These are phyloP conservation scores for Bjerkandera adusta DNA, from an alignment of 1,284 basidiomycete genomes.

Conservation along the genomic window DNA sequence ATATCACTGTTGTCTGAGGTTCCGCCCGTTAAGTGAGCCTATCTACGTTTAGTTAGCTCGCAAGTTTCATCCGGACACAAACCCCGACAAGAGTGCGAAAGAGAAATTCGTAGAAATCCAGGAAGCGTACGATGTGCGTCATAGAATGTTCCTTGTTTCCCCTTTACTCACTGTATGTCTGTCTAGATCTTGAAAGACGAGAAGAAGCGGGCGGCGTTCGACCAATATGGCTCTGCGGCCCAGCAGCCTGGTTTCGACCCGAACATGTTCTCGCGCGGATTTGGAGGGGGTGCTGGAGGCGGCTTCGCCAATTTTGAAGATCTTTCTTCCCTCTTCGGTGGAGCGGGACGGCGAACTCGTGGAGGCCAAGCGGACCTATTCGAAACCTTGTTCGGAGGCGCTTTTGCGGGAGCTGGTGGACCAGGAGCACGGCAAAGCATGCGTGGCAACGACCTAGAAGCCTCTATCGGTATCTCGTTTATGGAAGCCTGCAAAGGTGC, in stretches of 20 bases:
- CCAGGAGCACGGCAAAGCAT: constrained; percentile 49
- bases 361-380: constrained; percentile 71
- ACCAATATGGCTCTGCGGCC: constrained; percentile 93
- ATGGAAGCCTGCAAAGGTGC: constrained; percentile 93
- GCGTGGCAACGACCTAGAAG: constrained; percentile 86
- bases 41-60: constrained; percentile 76
- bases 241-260: constrained; percentile 94
- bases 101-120: constrained; percentile 98
- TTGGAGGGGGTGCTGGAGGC: constrained; percentile 53
- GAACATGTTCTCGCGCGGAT: constrained; percentile 60
- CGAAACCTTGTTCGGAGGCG: constrained; percentile 84
- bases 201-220: constrained; percentile 90
- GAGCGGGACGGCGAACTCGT: constrained; percentile 41
- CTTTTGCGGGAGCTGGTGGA: constrained; percentile 74
- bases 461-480: constrained; percentile 78
- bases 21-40: constrained; percentile 4
- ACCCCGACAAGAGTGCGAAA: constrained; percentile 88
- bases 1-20: not conserved
- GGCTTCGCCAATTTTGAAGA: constrained; percentile 69
- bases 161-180: constrained; percentile 16
- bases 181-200: constrained; percentile 88
- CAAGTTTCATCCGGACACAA: constrained; percentile 98
- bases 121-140: constrained; percentile 90
- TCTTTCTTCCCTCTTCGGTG: constrained; percentile 69
- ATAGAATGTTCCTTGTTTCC: constrained; percentile 8